These are phyloP conservation scores for Gracilaria domingensis DNA, from an alignment of 23 red algal species.

Conservation along the genomic window DNA sequence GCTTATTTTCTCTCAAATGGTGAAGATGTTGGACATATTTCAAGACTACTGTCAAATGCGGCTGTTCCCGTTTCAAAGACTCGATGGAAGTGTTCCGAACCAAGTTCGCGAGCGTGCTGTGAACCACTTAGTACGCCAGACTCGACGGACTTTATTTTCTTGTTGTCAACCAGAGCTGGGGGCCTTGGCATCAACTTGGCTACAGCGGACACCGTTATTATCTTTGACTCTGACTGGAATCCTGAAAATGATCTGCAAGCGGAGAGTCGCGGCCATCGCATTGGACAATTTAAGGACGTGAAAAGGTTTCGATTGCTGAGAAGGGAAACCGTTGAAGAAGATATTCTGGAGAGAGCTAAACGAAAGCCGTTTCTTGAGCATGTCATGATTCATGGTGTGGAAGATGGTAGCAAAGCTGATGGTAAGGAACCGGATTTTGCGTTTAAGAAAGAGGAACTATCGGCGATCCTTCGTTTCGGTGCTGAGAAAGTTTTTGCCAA, in stretches of 20 bases:
- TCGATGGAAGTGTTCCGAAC: slow-evolving; percentile 91
- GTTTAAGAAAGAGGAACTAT: slow-evolving; percentile 94
- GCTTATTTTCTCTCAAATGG: slow-evolving; percentile 99
- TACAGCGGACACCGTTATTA: slow-evolving; percentile 95
- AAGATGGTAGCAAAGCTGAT: slow-evolving; percentile 62
- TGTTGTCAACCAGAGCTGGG: slow-evolving; percentile 90
- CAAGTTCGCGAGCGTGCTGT: slow-evolving; percentile 84
- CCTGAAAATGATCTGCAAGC: slow-evolving; percentile 97
- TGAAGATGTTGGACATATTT: slow-evolving; percentile 96
- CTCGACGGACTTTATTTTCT: slow-evolving; percentile 90
- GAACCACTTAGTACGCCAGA: slow-evolving; percentile 93
- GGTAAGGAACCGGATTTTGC: slow-evolving; percentile 66
- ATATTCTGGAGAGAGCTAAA: slow-evolving; percentile 94
- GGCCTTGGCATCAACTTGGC: slow-evolving; percentile 95
- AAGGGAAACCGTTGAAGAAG: slow-evolving; percentile 94
- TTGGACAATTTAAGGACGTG: slow-evolving; percentile 95
- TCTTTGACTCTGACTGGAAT: slow-evolving; percentile 98
- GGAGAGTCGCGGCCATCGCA: slow-evolving; percentile 91
- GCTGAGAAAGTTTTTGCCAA: slow-evolving; percentile 91
- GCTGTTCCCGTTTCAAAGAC: slow-evolving; percentile 85
- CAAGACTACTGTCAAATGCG: slow-evolving; percentile 96
- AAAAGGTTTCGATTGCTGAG: slow-evolving; percentile 90
- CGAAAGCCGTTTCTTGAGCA: slow-evolving; percentile 94
- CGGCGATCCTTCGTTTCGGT: slow-evolving; percentile 94
- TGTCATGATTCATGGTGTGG: slow-evolving; percentile 92